These are phyloP conservation scores for Epichloe uncinata DNA, from an alignment of 2,329 filamentous ascomycete species.

Conservation along the genomic window DNA sequence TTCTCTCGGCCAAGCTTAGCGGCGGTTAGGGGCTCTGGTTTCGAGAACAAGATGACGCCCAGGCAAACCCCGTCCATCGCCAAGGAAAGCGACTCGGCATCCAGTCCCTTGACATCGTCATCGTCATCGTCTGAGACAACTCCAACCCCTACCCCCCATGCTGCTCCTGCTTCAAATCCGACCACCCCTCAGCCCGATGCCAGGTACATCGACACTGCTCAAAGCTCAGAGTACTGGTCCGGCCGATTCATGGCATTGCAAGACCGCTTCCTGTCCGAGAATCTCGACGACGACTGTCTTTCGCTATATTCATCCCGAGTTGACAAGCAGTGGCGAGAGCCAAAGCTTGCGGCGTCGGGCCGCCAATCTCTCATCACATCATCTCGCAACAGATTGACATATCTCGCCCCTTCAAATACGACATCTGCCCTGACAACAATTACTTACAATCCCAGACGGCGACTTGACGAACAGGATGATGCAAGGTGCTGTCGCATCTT, in stretches of 20 bases:
- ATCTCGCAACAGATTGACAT: conserved; percentile 10
- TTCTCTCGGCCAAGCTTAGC: conserved; percentile 24
- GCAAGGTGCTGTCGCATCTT: conserved; percentile 31
- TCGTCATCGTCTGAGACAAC: neutral
- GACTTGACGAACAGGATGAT: conserved; percentile 26
- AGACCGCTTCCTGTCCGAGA: conserved; percentile 29
- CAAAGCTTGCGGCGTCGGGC: neutral
- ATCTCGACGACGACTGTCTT: conserved; percentile 8
- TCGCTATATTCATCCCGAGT: neutral
- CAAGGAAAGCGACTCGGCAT: neutral
- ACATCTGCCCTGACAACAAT: conserved; percentile 18
- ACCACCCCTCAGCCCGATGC: conserved; percentile 11
- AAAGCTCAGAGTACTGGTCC: conserved; percentile 43
- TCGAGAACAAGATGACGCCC: conserved; percentile 7
- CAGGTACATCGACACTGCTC: conserved; percentile 25
- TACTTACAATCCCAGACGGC: conserved; percentile 7
- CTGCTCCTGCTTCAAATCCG: neutral
- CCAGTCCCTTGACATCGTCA: neutral
- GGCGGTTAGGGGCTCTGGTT: conserved; percentile 9
- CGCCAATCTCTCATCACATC: neutral
- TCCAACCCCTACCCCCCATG: neutral
- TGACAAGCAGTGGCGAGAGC: neutral
- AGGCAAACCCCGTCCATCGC: too few species aligned
- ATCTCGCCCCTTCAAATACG: conserved; percentile 19
- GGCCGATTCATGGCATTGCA: conserved; percentile 46